Evolutionary conservation across 495 filamentous ascomycete genomes (phyloP).

Genomic region (Penicillium lividum): DNA sequence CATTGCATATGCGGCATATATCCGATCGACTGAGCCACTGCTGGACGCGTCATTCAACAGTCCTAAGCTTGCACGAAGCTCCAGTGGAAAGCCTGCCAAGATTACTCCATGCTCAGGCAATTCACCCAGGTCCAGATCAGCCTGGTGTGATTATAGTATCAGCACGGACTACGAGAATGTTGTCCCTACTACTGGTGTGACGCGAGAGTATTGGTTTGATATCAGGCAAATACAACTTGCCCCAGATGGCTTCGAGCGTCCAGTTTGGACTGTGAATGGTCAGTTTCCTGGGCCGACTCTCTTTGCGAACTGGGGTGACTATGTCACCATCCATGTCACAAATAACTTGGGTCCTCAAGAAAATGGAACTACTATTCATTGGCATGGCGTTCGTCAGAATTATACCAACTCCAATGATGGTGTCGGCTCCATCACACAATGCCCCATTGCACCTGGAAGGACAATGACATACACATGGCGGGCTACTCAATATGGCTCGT

Average conservation of each 20-base stretch:
- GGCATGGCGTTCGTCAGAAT: constrained; percentile 50
- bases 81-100: not conserved
- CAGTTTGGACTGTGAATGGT: constrained; percentile 72
- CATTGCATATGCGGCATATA: not conserved
- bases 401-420: not conserved
- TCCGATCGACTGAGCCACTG: not conserved
- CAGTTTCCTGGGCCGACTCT: constrained; percentile 60
- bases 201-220: constrained; percentile 7
- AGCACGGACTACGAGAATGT: constrained; percentile 5
- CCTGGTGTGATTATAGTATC: constrained; percentile 9
- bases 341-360: constrained; percentile 52
- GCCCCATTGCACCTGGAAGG: constrained; percentile 60
- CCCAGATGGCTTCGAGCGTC: constrained; percentile 60
- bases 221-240: constrained; percentile 32
- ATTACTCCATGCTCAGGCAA: constrained; percentile 2
- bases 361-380: constrained; percentile 21
- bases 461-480: constrained; percentile 74
- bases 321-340: constrained; percentile 64
- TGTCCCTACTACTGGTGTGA: constrained; percentile 8
- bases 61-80: not conserved
- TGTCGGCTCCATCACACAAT: not conserved
- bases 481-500: constrained; percentile 70
- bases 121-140: constrained; percentile 1
- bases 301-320: constrained; percentile 66
- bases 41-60: not conserved